Percentiles rank a stretch among this genome's conserved stretches.
These are phyloP conservation scores for Fagopyrum homotropicum DNA, from an alignment of 148 eudicot genomes.

Conservation along the genomic window DNA sequence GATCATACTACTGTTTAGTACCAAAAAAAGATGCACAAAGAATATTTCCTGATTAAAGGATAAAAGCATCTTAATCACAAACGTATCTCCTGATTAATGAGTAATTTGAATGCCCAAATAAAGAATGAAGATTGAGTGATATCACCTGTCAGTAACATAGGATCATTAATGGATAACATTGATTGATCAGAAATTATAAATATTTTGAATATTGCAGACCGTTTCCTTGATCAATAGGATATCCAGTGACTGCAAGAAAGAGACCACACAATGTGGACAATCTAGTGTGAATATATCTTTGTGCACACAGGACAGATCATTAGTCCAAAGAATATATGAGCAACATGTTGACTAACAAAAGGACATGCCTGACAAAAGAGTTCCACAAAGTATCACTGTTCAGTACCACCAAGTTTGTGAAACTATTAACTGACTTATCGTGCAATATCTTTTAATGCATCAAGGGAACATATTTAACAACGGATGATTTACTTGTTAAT, in stretches of 20 bases:
- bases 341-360: slow-evolving; percentile 5
- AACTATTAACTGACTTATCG: not conserved
- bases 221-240: not conserved
- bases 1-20: too few species aligned
- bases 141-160: not conserved
- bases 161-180: not conserved
- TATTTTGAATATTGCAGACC: not conserved
- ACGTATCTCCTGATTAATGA: not conserved
- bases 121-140: not conserved
- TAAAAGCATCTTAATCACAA: too few species aligned
- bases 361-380: not conserved
- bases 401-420: not conserved
- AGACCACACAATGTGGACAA: slow-evolving; percentile 1
- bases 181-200: not conserved
- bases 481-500: not conserved
- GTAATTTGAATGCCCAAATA: not conserved
- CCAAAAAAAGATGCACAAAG: too few species aligned
- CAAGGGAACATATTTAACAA: not conserved
- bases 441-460: not conserved
- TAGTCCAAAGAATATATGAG: not conserved
- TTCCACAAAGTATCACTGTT: not conserved
- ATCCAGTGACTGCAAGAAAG: not conserved
- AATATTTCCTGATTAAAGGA: too few species aligned
- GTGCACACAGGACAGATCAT: not conserved
- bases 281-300: not conserved